Evolutionary conservation across 495 filamentous ascomycete species (phyloP), one percentile per base, ranked within the genome.

Genomic region (Tuber magnatum): DNA sequence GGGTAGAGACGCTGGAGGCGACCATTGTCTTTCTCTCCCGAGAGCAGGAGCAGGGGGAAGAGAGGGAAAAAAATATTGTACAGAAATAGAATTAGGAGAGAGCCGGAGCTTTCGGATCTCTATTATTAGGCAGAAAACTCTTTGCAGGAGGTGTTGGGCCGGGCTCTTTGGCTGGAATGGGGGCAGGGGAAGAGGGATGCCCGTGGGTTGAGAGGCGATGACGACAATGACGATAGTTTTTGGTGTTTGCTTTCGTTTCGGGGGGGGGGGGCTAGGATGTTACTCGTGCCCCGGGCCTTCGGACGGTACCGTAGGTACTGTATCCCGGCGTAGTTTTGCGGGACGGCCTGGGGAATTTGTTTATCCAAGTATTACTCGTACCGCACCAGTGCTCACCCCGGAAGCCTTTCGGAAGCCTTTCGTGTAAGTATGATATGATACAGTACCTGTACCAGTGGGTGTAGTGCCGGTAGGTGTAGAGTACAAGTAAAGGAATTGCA

Each of bases 21-120:
- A 72, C 24, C 79, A 80, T 80, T 48, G 71, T 61, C 39, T 9
- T n/a, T n/a, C n/a, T 24, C 43, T 16, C n/a, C 0, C 12, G 56
- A 65, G 14, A 35, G 51, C 6, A 28, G 24, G 10, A 5, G n/a
- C 22, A 46, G 24, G 7, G 24, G n/a, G 24, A 7, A 28, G 16
- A 2, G 1, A 3, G 14, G 18, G 12, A 32, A 32, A 5, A 61
- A 5, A 2, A 9, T 32, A 35, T 24, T 3, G 56, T 28, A 32
- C 56, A 65, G 28, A 16, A 35, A 65, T 20, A 32, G 56, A 65
- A 65, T 65, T 65, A 65, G 28, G 56, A 65, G 12, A 65, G 56
- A 35, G 28, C 35, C 35, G 16, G 32, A 65, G 28, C 7, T 1
- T 8, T 35, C 10, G 56, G 35, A 35, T 20, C 35, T 65, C 32